Evolutionary conservation across 2,329 filamentous ascomycete genomes (phyloP), one percentile per base, ranked within the genome.

Genomic region (Neofusicoccum cordaticola): DNA sequence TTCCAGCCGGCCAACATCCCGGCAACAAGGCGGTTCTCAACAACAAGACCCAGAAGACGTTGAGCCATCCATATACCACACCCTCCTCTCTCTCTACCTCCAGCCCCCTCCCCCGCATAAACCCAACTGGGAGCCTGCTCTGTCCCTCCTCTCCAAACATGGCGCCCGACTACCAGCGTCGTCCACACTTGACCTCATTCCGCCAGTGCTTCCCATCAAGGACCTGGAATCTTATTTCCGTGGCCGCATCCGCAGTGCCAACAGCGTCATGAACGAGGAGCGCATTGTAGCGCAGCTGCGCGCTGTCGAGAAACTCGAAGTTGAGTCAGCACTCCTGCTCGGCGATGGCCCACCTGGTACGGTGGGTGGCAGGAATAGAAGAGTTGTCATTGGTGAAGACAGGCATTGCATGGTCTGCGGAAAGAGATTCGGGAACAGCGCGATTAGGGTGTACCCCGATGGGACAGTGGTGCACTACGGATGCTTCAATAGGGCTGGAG

Each of bases 181-280:
- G 4, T 94, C 91, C 39, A 96, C 94, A 0, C 83, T 99, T 7
- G 88, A 90, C 19, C 84, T 99, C 22, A 93, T 99, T 50, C 95
- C 95, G 0, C 86, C 92, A 66, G 83, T 86, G 3, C 85, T 98
- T 7, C 89, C 92, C 0, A 87, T 98, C 7, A 82, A 85, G 42
- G 86, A 95, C 65, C 85, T 99, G 0, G 91, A 93, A 72, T 90
- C 90, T 13, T 99, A 99, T 78, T 98, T 99, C 82, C 87, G 89
- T 42, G 93, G 93, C 11, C 89, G 94, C 22, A 97, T 98, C 71
- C 88, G 95, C 19, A 88, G 89, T 11, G 92, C 92, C 61, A 97
- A 93, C 71, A 91, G 88, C 27, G 84, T 91, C 0, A 84, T 95
- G 66, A 94, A 93, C 70, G 89, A 95, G 76, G 87, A 89, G 37